These are phyloP conservation scores for Fonsecaea pugnacius DNA, from an alignment of 2,329 filamentous ascomycete genomes.

Conservation along the genomic window DNA sequence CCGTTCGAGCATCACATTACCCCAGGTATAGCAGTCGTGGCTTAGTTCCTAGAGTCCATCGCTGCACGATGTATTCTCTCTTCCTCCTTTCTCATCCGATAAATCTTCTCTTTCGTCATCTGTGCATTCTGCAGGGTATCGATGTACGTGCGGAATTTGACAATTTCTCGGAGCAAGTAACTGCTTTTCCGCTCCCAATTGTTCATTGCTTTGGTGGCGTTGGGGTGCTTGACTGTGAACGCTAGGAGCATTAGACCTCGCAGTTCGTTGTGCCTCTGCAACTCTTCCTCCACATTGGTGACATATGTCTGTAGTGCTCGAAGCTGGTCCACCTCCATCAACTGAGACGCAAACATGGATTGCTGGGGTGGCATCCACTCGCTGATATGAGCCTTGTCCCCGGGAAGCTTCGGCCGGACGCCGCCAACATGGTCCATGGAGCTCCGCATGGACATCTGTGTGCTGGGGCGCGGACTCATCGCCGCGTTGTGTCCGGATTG, in stretches of 20 bases:
- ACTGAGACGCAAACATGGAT: constrained; percentile 81
- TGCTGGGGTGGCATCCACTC: constrained; percentile 90
- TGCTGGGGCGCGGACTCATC: constrained; percentile 56
- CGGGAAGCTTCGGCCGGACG: constrained; percentile 72
- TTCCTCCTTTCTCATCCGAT: constrained; percentile 45
- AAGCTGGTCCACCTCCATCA: constrained; percentile 81
- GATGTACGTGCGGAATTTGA: constrained; percentile 95
- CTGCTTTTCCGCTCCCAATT: constrained; percentile 98
- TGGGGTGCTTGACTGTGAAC: constrained; percentile 81
- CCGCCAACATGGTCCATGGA: constrained; percentile 68
- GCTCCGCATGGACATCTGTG: constrained; percentile 66
- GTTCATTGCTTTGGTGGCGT: constrained; percentile 80
- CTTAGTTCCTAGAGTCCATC: constrained; percentile 24
- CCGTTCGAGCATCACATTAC: neutral
- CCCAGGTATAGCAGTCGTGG: constrained; percentile 8
- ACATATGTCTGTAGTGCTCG: constrained; percentile 77
- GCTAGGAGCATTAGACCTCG: constrained; percentile 85
- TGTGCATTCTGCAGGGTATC: constrained; percentile 78
- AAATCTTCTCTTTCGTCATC: constrained; percentile 71
- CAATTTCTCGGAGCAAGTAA: constrained; percentile 88
- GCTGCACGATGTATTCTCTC: constrained; percentile 26
- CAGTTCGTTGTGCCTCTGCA: constrained; percentile 85
- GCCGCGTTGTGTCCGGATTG: constrained; percentile 42
- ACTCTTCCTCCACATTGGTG: constrained; percentile 79
- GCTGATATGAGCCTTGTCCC: constrained; percentile 79